Evolutionary conservation across 352 stramenopile genomes (phyloP).

Genomic region (Phytophthora europaea): DNA sequence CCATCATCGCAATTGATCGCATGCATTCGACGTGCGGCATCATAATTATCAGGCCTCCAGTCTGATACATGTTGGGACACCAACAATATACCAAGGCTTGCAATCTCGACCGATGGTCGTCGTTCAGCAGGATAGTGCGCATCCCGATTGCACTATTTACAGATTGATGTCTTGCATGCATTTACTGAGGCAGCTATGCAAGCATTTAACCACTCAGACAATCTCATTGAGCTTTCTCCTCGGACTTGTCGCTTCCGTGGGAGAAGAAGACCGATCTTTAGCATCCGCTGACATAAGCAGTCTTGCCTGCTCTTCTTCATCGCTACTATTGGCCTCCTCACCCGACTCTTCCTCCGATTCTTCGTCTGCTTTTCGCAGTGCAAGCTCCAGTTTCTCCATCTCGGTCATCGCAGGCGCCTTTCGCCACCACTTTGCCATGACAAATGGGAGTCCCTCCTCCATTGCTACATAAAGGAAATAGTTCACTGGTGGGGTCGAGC

Average conservation of each 20-base stretch:
- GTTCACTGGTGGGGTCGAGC: slow-evolving; percentile 67
- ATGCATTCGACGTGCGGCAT: neutral
- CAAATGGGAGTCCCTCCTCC: slow-evolving; percentile 62
- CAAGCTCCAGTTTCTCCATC: slow-evolving; percentile 36
- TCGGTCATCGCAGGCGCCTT: slow-evolving; percentile 29
- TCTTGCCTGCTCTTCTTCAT: slow-evolving; percentile 30
- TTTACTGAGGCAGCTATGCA: neutral
- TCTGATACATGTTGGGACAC: too few relatives aligned
- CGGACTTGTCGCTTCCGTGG: slow-evolving; percentile 1
- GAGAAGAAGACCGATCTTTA: slow-evolving; percentile 1
- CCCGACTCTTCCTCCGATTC: slow-evolving; percentile 25
- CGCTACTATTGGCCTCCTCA: slow-evolving; percentile 23
- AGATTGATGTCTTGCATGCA: neutral
- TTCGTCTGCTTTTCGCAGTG: slow-evolving; percentile 25
- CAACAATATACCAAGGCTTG: too few relatives aligned
- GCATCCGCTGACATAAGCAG: slow-evolving; percentile 10
- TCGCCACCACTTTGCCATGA: slow-evolving; percentile 50
- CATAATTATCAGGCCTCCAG: too few relatives aligned
- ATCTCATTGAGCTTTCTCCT: slow-evolving; percentile 5
- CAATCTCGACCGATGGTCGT: too few relatives aligned
- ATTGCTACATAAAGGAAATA: slow-evolving; percentile 75
- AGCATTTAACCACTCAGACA: slow-evolving; percentile 11
- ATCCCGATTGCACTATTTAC: neutral
- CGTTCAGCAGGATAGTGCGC: neutral
- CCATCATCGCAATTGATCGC: neutral